These are phyloP conservation scores for Kwoniella mangroviensis DNA, from an alignment of 768 basidiomycete genomes.

Conservation along the genomic window DNA sequence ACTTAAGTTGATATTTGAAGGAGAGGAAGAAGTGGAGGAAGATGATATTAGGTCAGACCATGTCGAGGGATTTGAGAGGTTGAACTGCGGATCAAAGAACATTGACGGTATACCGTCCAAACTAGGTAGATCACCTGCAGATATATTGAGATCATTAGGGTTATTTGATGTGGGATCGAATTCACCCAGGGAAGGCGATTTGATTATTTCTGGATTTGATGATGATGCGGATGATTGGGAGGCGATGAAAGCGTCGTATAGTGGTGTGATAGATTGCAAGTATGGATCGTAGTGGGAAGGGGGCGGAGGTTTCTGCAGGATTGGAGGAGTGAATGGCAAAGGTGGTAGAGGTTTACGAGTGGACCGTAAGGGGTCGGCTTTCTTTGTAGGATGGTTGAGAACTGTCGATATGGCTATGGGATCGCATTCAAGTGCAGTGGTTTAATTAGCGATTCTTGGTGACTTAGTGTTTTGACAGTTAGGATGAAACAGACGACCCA, in stretches of 20 bases:
- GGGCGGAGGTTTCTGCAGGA: conserved; percentile 55
- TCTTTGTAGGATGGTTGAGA: conserved; percentile 84
- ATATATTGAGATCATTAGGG: conserved; percentile 35
- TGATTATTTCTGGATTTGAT: conserved; percentile 1
- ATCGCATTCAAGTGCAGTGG: no score
- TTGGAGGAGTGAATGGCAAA: conserved; percentile 68
- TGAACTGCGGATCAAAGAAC: conserved; percentile 79
- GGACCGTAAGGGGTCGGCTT: conserved; percentile 82
- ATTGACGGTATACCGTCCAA: conserved; percentile 76
- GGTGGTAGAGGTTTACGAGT: conserved; percentile 69
- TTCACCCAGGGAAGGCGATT: conserved; percentile 22
- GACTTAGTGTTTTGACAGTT: no score
- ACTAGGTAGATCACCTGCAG: conserved; percentile 64
- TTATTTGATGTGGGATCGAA: conserved; percentile 52
- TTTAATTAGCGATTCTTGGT: no score
- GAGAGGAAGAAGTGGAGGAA: conserved; percentile 25
- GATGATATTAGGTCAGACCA: conserved; percentile 65
- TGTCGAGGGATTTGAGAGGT: conserved; percentile 77
- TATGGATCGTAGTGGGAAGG: conserved; percentile 55
- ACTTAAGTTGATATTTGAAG: conserved; percentile 19
- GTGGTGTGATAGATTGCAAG: conserved; percentile 57
- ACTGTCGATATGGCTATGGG: conserved; percentile 85
- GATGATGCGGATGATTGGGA: conserved; percentile 38
- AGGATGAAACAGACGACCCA: no score
- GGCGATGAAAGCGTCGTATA: conserved; percentile 44